A percentile compares a stretch with the other conserved stretches of the same genome.
phyloP scores from a whole-genome alignment of 495 filamentous ascomycete genomes.

The Amniculicola lignicola region DNA sequence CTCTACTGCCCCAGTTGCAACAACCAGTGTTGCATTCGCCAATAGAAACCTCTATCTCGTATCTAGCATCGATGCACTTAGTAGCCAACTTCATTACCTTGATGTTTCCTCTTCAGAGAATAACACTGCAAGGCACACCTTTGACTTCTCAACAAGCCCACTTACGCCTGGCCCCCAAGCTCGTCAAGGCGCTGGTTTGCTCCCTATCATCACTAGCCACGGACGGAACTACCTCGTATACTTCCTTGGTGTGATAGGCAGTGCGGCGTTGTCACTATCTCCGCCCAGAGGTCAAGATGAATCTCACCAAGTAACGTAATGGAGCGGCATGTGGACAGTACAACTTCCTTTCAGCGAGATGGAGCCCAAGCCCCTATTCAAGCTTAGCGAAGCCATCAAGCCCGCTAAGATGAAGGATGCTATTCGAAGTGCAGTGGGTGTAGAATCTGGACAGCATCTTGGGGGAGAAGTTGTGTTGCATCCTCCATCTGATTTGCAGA shows the following conservation, averaged over 20 bases:
- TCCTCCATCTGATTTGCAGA: conserved; percentile 42
- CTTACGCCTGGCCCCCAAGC: conserved; percentile 48
- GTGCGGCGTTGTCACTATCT: neutral
- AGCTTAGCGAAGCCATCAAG: conserved; percentile 35
- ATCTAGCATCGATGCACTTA: conserved; percentile 37
- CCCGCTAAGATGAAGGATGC: conserved; percentile 52
- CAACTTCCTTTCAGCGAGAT: conserved; percentile 46
- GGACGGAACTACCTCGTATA: conserved; percentile 54
- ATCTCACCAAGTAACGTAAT: conserved; percentile 27
- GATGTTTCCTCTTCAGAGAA: conserved; percentile 39
- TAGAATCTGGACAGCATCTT: conserved; percentile 42
- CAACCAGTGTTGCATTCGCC: conserved; percentile 42
- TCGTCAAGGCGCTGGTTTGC: conserved; percentile 45
- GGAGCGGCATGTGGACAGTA: conserved; percentile 52
- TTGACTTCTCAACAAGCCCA: conserved; percentile 49
- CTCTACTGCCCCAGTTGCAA: conserved; percentile 39
- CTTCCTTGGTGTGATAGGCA: conserved; percentile 45
- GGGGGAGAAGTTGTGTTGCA: conserved; percentile 52
- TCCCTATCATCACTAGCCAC: conserved; percentile 50
- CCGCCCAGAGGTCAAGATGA: neutral
- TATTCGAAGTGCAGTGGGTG: conserved; percentile 35
- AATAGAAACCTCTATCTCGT: conserved; percentile 49
- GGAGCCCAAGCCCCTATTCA: conserved; percentile 1
- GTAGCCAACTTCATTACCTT: conserved; percentile 47
- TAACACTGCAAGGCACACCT: conserved; percentile 45